Conservation (phyloP, 352 stramenopile species). For the Saprolegnia diclina region DNA sequence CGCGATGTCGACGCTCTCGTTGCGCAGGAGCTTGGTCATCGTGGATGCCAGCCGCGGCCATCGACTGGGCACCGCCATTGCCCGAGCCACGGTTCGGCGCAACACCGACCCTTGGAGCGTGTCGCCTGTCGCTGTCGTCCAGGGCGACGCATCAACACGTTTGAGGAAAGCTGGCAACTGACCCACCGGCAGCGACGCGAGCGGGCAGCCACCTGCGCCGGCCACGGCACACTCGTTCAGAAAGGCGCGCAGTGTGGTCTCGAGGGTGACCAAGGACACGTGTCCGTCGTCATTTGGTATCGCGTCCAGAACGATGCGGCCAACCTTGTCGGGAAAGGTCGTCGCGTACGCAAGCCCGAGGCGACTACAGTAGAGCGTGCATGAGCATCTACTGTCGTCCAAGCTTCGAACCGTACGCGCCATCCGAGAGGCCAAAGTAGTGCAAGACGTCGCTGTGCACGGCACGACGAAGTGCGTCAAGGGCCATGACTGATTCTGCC, state of each 20-base stretch:
- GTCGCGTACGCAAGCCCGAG: neutral
- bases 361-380: neutral
- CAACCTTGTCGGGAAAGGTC: conserved; percentile 3
- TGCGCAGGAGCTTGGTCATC: neutral
- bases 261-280: neutral
- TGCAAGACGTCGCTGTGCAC: no score
- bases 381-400: neutral
- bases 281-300: neutral
- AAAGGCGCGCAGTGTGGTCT: neutral
- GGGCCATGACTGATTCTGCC: neutral
- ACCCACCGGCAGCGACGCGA: neutral
- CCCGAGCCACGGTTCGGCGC: neutral
- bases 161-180: neutral
- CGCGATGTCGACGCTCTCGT: no score
- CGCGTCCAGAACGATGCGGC: conserved; percentile 5
- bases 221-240: neutral
- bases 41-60: neutral
- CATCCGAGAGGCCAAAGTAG: no score
- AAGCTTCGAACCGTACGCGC: neutral
- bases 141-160: neutral
- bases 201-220: neutral
- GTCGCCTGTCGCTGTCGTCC: no score
- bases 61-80: neutral
- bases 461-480: no score
- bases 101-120: neutral